Evolutionary conservation across 345 rosid species (phyloP), one percentile per base, ranked within the genome.

Genomic region (Citrus mangshanensis): DNA sequence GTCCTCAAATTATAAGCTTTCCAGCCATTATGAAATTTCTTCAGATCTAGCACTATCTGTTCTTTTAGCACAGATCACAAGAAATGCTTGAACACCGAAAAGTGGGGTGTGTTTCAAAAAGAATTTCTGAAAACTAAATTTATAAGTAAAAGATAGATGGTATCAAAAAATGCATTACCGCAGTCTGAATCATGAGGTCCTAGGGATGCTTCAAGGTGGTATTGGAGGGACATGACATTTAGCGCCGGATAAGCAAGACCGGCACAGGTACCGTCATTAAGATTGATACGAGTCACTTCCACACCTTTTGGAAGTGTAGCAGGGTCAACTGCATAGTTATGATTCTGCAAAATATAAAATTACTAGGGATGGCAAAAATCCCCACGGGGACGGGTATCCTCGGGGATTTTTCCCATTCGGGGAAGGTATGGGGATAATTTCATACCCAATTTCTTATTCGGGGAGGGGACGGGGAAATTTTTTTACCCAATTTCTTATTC

Each of bases 161-260:
- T 51, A 51, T 68, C 21, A 34, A 66, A 56, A 46, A 27, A 28
- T 6, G 35, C 24, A 65, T 86, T 88, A 93, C 98, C 87, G 55
- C 80, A 34, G 76, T 97, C 99, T 21, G 98, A 96, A 86, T 96
- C 99, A 75, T 91, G 96, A 59, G 98, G 99, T 72, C 97, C 98
- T 5, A 98, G 98, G 49, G 98, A 94, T 59, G 98, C 99, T 79
- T 94, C 99, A 1, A 98, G 99, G 70, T 94, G 98, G 81, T 94
- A 94, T 80, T 97, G 98, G 73, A 94, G 97, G 68, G 99, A 91
- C 97, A 97, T 92, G 70, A 88, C 79, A 71, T 89, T 89, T 83
- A 89, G 82, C 0, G 90, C 89, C 21, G 98, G 93, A 84, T 79
- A 97, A 51, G 97, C 91, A 68, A 94, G 96, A 73, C 98, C 97